Evolutionary conservation across 2,329 filamentous ascomycete species (phyloP), one percentile per base, ranked within the genome.

Genomic region (Lachnellula cervina): DNA sequence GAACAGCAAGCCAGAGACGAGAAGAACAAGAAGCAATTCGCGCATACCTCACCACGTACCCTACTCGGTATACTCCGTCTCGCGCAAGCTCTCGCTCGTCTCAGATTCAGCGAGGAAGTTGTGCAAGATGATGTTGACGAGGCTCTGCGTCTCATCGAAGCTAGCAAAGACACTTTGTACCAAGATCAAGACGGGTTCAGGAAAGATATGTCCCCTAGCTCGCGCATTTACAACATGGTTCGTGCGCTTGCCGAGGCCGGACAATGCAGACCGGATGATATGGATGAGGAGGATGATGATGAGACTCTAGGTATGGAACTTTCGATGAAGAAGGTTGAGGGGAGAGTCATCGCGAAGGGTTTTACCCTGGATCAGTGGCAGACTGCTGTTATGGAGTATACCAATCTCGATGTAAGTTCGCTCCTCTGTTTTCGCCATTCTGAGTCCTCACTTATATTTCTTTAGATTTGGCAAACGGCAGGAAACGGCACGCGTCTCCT

Each of bases 321-420:
- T 66, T 94, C 87, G 72, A 81, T 99, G 77, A 83, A 88, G 63
- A 88, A 90, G 73, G 90, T 99, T 58, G 84, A 92, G 71, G 92
- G 97, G 73, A 78, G 94, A 62, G 91, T 99, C 32, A 80, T 97
- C 66, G 94, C 92, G 52, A 97, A 96, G 80, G 94, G 94, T 2
- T 99, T 97, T 73, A 99, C 93, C 0, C 87, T 91, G 62, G 90
- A 97, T 72, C 92, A 99, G 73, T 91, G 96, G 76, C 80, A 89
- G 68, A 82, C 82, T 64, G 87, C 92, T 19, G 79, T 99, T 69
- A 87, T 96, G 60, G 93, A 96, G 76, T 97, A 99, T 73, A 86
- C 89, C 2, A 78, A 82, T 62, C 76, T 96, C 59, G 89, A 96
- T 77, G 94, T 97, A 78, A 90, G 92, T 87, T 62, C 68, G 54